These are phyloP conservation scores for Aspergillus sp. DNA, from an alignment of 2,329 filamentous ascomycete genomes.

Conservation along the genomic window DNA sequence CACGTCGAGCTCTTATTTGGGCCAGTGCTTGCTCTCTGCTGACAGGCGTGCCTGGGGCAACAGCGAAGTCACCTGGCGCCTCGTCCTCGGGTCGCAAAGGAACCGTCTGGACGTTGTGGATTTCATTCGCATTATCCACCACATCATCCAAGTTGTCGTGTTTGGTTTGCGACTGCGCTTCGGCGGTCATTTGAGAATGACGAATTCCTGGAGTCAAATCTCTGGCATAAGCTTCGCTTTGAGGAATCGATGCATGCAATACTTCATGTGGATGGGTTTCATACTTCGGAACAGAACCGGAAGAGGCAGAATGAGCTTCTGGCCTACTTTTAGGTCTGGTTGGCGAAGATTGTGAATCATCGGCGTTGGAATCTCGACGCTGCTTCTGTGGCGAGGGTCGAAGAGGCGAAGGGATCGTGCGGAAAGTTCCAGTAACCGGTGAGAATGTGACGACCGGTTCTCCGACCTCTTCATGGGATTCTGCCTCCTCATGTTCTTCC, in stretches of 20 bases:
- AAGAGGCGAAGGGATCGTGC: conserved; percentile 38
- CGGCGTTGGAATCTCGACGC: conserved; percentile 19
- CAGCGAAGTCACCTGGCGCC: conserved; percentile 22
- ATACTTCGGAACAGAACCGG: conserved; percentile 13
- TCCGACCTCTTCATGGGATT: conserved; percentile 19
- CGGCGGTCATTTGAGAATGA: conserved; percentile 10
- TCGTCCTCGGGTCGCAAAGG: conserved; percentile 32
- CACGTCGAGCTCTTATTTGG: conserved; percentile 49
- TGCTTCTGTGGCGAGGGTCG: conserved; percentile 28
- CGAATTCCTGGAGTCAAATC: conserved; percentile 12
- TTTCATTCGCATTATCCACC: neutral
- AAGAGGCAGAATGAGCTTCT: conserved; percentile 2
- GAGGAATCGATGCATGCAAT: conserved; percentile 13
- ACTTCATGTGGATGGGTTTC: conserved; percentile 8
- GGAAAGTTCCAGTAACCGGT: conserved; percentile 46
- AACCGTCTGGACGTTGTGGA: conserved; percentile 30
- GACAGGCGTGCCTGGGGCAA: conserved; percentile 44
- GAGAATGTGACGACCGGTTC: conserved; percentile 44
- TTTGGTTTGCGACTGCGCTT: conserved; percentile 11
- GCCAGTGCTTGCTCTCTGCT: conserved; percentile 50
- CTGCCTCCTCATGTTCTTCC: neutral
- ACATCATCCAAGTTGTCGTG: conserved; percentile 1
- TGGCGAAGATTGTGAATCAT: conserved; percentile 12
- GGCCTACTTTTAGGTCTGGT: conserved; percentile 7
- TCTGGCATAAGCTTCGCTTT: conserved; percentile 14